Conservation (phyloP, 2,329 filamentous ascomycete species). For the Cercospora beticola region DNA sequence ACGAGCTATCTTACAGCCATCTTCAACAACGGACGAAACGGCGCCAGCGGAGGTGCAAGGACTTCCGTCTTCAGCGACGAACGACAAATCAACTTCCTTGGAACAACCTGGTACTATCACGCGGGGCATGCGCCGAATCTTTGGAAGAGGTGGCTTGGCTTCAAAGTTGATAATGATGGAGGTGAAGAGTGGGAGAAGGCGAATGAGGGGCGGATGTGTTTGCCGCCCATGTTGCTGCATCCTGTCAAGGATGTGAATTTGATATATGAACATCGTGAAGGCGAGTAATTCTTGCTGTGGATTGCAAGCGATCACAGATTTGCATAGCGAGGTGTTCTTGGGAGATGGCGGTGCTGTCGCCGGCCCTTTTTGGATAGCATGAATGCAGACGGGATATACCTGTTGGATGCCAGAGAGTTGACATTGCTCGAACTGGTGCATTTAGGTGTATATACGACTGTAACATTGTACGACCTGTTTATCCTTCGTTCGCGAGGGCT, state of each 20-base stretch:
- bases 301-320: not conserved
- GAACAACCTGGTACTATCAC: slow-evolving; percentile 56
- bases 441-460: not conserved
- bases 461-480: not conserved
- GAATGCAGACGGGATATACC: not conserved
- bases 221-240: slow-evolving; percentile 50
- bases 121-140: slow-evolving; percentile 54
- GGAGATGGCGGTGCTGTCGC: not conserved
- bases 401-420: not conserved
- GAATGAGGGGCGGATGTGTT: slow-evolving; percentile 51
- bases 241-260: slow-evolving; percentile 53
- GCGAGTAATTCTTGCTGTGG: slow-evolving; percentile 18
- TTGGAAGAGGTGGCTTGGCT: slow-evolving; percentile 58
- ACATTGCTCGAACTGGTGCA: not conserved
- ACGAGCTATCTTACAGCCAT: slow-evolving; percentile 54
- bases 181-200: slow-evolving; percentile 46
- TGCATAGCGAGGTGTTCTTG: slow-evolving; percentile 1
- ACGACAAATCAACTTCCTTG: slow-evolving; percentile 54
- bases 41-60: slow-evolving; percentile 51
- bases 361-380: not conserved
- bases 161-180: slow-evolving; percentile 53
- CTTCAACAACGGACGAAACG: slow-evolving; percentile 57
- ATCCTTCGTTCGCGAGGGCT: not conserved
- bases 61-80: slow-evolving; percentile 52
- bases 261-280: slow-evolving; percentile 43